Base-by-base conservation (phyloP, 768 basidiomycete species). In the Stropharia rugosoannulata region DNA sequence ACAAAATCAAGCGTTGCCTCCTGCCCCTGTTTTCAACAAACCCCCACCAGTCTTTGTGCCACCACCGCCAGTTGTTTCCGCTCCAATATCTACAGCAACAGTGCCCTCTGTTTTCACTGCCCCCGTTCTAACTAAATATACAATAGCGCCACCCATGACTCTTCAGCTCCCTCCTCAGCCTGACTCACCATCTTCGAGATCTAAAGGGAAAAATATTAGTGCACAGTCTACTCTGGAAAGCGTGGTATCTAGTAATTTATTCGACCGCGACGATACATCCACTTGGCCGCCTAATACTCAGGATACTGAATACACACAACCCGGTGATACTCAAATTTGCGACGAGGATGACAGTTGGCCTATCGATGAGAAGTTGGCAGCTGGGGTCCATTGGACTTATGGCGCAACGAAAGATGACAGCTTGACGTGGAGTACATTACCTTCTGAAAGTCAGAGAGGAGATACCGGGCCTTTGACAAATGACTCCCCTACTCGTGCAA, bases 291-390 rank as follows among this genome's bases (percentile, higher is more conserved):
- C 82, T 0, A 74, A 74, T 4, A 82, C 81, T 2, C 87, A 90
- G 66, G 85, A 86, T 19, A 83, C 81, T 0, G 79, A 80, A 38
- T 77, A 77, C 53, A 78, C 77, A 4, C 69, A 69, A 47, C 66
- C 66, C 2, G 65, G 57, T 48, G 58, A 56, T 13, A 62, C 64
- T 55, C 70, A 66, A 55, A 60, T 71, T 1, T 65, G 77, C 46
- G 80, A 84, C 51, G 83, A 85, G 44, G 85, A 86, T 49, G 88
- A 90, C 62, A 90, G 89, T 64, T 91, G 88, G 89, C 86, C 85
- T 9, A 70, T 88, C 25, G 83, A 87, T 39, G 87, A 87, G 59
- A 86, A 84, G 60, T 68, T 87, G 53, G 73, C 79, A 0, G 74
- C 75, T 38, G 77, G 75, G 9, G 74, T 80, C 36, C 79, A 78